Evolutionary conservation across 2,329 filamentous ascomycete genomes (phyloP).

Genomic region (Epicoccum nigrum): DNA sequence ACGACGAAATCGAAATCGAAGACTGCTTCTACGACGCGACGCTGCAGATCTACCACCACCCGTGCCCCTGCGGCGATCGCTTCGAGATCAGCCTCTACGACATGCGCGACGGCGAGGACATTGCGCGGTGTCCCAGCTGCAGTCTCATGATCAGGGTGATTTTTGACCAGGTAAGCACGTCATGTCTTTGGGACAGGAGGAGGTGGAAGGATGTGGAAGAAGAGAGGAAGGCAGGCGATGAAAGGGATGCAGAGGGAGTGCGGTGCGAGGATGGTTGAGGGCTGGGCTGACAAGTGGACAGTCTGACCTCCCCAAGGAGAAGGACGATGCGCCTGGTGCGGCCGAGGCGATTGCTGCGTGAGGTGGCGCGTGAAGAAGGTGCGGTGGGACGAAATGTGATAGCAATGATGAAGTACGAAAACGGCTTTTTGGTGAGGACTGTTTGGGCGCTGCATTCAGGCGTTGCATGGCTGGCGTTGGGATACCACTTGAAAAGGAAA

Average conservation of each 20-base stretch:
- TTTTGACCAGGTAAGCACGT: slow-evolving; percentile 78
- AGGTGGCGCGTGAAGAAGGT: no score
- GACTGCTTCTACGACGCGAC: slow-evolving; percentile 92
- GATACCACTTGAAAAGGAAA: not conserved
- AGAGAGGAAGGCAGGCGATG: not conserved
- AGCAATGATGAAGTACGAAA: no score
- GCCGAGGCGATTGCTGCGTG: slow-evolving; percentile 37
- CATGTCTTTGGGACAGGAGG: no score
- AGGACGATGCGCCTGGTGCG: slow-evolving; percentile 30
- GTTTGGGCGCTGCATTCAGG: not conserved
- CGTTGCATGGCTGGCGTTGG: not conserved
- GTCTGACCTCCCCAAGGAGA: slow-evolving; percentile 41
- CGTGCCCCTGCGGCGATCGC: slow-evolving; percentile 94
- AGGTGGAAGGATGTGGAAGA: no score
- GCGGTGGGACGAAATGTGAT: no score
- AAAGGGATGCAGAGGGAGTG: not conserved
- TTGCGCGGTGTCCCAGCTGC: slow-evolving; percentile 97
- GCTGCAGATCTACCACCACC: slow-evolving; percentile 91
- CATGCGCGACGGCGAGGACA: slow-evolving; percentile 85
- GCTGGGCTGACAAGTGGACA: slow-evolving; percentile 14
- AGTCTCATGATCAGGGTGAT: slow-evolving; percentile 96
- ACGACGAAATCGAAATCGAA: slow-evolving; percentile 98
- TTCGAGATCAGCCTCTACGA: slow-evolving; percentile 91
- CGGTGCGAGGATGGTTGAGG: not conserved
- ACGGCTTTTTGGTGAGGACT: no score